Evolutionary conservation across 1,284 basidiomycete genomes (phyloP), one percentile per base, ranked within the genome.

Genomic region (Rhodotorula sp.): DNA sequence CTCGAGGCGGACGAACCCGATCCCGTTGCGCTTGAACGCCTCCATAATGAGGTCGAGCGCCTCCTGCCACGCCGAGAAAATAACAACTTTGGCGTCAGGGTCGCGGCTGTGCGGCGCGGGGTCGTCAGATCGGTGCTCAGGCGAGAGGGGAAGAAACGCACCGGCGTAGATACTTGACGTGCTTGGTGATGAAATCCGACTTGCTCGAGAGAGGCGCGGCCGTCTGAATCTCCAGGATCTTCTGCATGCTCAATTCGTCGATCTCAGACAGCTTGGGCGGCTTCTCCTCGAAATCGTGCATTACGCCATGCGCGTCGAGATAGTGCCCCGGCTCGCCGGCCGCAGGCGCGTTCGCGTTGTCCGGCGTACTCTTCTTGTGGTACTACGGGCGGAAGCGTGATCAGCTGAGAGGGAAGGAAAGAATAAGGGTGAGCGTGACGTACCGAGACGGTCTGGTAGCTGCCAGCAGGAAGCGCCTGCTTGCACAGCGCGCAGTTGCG

Each of bases 21-120:
- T 69, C 3, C 72, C 69, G 57, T 76, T 74, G 29, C 73, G 59
- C 25, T 34, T 50, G 48, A 78, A 74, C 10, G 75, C 71, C 36
- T 67, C 58, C 54, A 69, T 71, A 27, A 78, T 50, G 3, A 79
- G 61, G 37, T 69, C 50, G 29, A 77, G 59, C 17, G 72, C 73
- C 9, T 75, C 75, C 44, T 64, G 53, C 78, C 77, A 79, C 6
- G 64, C 71, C 15, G 73, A 74, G 58, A 78, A 78, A 53, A 79
- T 67, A 58, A 79, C 74, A 41, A 78, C 61, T 57, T 79, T 79
- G 53, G 71, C 74, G 39, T 73, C 67, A 15, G 72, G 69, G 25
- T 76, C 64, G 10, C 64, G 48, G 22, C 76, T 62, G 78, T 70
- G 55, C 36, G 44, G 25, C 37, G 25, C 32, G 36, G 32, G 39